phyloP scores from a whole-genome alignment of 495 filamentous ascomycete species.

The Penicillium ucsense region DNA sequence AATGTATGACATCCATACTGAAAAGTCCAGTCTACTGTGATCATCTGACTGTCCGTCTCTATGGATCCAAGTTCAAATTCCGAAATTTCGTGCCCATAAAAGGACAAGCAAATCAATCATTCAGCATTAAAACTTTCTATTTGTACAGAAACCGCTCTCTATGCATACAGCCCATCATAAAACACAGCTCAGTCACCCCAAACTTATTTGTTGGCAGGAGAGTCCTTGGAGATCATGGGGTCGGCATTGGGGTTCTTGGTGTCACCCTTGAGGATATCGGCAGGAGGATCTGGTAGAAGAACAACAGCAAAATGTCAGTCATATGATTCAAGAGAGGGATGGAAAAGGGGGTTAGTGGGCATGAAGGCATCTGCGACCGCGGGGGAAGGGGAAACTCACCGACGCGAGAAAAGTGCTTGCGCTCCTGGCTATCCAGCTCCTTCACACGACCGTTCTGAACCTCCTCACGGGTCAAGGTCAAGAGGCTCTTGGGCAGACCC shows the following conservation, averaged over 20 bases:
- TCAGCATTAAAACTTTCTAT: constrained; percentile 14
- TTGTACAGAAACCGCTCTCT: constrained; percentile 26
- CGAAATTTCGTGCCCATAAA: no score
- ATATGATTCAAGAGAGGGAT: constrained; percentile 8
- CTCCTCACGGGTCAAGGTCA: constrained; percentile 59
- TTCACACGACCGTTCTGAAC: constrained; percentile 71
- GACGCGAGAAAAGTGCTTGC: constrained; percentile 67
- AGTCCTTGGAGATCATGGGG: constrained; percentile 29
- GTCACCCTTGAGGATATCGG: constrained; percentile 45
- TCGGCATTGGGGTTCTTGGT: constrained; percentile 9
- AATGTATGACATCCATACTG: no score
- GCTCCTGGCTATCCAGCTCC: constrained; percentile 57
- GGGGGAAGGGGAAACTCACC: constrained; percentile 31
- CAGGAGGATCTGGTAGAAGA: constrained; percentile 40
- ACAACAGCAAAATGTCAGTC: constrained; percentile 3
- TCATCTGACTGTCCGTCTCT: no score
- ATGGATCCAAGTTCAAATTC: no score
- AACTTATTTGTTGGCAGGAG: constrained; percentile 39
- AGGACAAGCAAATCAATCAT: constrained; percentile 7
- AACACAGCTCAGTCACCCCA: neutral
- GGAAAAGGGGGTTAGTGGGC: neutral
- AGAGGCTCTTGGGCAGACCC: constrained; percentile 73
- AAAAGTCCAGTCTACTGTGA: no score
- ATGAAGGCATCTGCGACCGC: no score
- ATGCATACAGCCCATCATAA: constrained; percentile 4